Conservation (phyloP, 2,329 filamentous ascomycete species). For the Nemania diffusa region DNA sequence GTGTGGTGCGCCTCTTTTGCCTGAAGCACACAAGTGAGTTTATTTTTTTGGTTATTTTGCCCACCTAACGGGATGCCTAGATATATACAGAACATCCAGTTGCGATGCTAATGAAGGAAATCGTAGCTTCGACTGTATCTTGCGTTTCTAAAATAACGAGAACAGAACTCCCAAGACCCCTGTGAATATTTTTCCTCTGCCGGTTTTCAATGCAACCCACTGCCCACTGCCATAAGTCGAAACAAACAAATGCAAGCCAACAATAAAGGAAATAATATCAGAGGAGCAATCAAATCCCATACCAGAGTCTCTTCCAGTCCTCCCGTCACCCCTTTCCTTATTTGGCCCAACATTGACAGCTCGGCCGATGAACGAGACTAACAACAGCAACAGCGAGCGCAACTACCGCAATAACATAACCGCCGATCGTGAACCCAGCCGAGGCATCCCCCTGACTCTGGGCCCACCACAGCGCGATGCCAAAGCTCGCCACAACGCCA, state of each 20-base stretch:
- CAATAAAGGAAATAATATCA: neutral
- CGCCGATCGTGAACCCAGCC: conserved; percentile 26
- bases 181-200: neutral
- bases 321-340: neutral
- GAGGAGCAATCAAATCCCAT: neutral
- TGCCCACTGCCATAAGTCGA: neutral
- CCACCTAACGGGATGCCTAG: no score
- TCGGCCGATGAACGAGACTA: conserved; percentile 18
- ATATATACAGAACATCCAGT: no score
- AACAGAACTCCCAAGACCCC: neutral
- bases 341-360: conserved; percentile 26
- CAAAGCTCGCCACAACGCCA: conserved; percentile 25
- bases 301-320: neutral
- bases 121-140: neutral
- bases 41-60: no score
- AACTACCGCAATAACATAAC: conserved; percentile 29
- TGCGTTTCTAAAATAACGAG: neutral
- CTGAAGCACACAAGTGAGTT: no score
- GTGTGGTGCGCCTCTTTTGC: no score
- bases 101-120: neutral
- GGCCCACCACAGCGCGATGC: conserved; percentile 27
- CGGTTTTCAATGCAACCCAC: neutral
- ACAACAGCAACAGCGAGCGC: conserved; percentile 22
- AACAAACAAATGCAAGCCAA: neutral
- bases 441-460: conserved; percentile 13